Evolutionary conservation across 179 eudicot genomes (phyloP).

Genomic region (Beta macrorhiza): DNA sequence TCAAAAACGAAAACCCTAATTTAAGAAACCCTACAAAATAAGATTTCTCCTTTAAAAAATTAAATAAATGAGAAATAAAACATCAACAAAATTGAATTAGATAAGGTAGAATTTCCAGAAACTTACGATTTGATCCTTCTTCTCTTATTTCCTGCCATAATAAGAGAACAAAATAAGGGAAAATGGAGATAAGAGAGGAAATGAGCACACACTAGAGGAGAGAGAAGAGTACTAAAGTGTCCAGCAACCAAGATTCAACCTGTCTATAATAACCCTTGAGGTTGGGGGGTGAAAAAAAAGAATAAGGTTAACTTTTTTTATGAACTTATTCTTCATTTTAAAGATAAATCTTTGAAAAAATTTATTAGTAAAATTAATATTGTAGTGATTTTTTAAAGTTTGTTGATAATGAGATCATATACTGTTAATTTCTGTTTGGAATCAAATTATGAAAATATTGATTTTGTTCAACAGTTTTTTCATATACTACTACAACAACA

Average conservation of each 20-base stretch:
- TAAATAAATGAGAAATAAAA: neutral
- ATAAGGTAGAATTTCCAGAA: neutral
- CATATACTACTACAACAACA: neutral
- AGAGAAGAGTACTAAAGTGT: slow-evolving; percentile 6
- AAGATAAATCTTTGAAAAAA: too few relatives aligned
- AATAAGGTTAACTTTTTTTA: neutral
- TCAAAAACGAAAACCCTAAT: slow-evolving; percentile 26
- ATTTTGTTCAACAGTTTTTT: neutral
- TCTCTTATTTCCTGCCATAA: slow-evolving; percentile 54
- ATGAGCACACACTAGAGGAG: slow-evolving; percentile 4
- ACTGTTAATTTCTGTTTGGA: neutral
- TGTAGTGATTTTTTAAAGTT: too few relatives aligned
- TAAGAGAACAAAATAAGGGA: neutral
- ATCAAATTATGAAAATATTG: neutral
- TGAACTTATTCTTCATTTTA: neutral
- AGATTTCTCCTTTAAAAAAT: neutral
- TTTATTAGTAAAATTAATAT: neutral
- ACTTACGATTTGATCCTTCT: slow-evolving; percentile 53
- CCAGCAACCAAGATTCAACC: slow-evolving; percentile 23
- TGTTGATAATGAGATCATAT: neutral
- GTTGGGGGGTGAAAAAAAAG: neutral
- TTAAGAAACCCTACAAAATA: slow-evolving; percentile 11
- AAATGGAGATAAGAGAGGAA: slow-evolving; percentile 17
- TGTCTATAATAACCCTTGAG: neutral
- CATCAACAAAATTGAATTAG: slow-evolving; percentile 4